Conservation (phyloP, 768 basidiomycete species). For the Russula compacta region DNA sequence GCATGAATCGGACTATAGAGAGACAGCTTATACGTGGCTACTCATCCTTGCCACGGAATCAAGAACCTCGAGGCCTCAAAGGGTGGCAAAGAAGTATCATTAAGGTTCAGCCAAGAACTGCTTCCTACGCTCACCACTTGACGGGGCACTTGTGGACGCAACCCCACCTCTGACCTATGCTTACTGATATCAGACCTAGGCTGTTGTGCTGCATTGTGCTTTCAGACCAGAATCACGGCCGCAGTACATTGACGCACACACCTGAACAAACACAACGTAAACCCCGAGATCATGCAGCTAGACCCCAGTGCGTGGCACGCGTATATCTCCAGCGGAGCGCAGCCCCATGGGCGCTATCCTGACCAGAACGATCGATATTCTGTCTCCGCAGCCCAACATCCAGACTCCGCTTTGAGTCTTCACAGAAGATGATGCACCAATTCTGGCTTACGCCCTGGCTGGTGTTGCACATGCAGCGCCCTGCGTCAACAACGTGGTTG, state of each 20-base stretch:
- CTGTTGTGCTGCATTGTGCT: not conserved
- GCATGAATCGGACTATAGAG: not conserved
- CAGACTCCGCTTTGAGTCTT: not conserved
- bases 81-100: not conserved
- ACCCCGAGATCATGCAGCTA: not conserved
- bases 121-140: not conserved
- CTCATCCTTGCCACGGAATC: not conserved
- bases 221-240: not conserved
- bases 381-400: not conserved
- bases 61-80: no score
- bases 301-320: not conserved
- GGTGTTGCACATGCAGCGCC: not conserved
- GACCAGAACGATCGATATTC: not conserved
- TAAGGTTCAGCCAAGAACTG: not conserved
- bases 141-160: no score
- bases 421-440: not conserved
- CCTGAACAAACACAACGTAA: not conserved
- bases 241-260: not conserved
- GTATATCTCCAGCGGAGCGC: not conserved
- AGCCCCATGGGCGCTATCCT: not conserved
- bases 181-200: not conserved
- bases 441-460: not conserved
- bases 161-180: not conserved
- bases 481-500: not conserved
- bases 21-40: not conserved